phyloP scores from a whole-genome alignment of 1,284 basidiomycete species.

The Heliocybe sulcata region DNA sequence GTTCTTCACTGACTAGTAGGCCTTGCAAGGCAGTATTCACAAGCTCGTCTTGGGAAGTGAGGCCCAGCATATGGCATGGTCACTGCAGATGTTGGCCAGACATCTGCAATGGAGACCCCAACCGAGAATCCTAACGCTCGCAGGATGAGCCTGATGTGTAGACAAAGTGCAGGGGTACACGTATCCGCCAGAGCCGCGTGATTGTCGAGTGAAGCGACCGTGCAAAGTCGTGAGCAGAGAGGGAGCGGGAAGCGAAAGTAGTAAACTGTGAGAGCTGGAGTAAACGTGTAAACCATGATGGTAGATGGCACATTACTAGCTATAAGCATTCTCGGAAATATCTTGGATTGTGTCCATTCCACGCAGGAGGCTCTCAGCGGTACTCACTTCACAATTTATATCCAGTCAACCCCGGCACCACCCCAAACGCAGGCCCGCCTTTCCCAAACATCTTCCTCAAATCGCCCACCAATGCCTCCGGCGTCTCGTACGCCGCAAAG shows the following conservation, averaged over 20 bases:
- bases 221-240: no score
- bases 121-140: background rate
- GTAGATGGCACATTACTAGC: background rate
- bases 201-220: no score
- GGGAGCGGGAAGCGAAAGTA: no score
- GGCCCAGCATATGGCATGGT: background rate
- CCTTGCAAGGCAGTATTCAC: background rate
- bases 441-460: constrained; percentile 10
- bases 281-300: no score
- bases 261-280: no score
- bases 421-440: constrained; percentile 10
- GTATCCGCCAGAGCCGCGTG: no score
- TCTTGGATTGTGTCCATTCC: background rate
- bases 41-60: background rate
- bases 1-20: no score
- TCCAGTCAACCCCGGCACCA: constrained; percentile 6
- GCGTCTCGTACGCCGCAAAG: constrained; percentile 11
- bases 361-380: background rate
- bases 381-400: no score
- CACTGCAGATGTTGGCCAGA: background rate
- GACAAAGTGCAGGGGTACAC: no score
- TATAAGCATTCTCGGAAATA: background rate
- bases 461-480: constrained; percentile 8
- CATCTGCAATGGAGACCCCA: background rate
- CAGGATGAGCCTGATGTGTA: no score